Percentiles rank a stretch among this genome's conserved stretches.
These are phyloP conservation scores for Lumnitzera littorea DNA, from an alignment of 345 rosid species.

Conservation along the genomic window DNA sequence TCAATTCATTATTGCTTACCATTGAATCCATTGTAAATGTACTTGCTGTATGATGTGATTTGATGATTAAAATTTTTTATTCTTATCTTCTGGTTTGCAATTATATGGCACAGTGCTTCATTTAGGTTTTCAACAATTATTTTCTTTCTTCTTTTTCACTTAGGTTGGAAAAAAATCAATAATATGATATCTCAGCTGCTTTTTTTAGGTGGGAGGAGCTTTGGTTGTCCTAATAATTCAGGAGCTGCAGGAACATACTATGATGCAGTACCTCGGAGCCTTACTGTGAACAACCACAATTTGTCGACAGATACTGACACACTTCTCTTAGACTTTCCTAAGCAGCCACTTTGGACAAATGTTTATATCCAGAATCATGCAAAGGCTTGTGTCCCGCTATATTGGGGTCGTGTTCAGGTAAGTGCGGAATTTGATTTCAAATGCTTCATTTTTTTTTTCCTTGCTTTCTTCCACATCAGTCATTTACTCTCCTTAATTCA, in stretches of 20 bases:
- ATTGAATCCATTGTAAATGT: too few species aligned
- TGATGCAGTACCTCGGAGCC: constrained; percentile 72
- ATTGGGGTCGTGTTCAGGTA: constrained; percentile 78
- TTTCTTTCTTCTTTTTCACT: background rate
- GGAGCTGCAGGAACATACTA: constrained; percentile 77
- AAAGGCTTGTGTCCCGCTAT: constrained; percentile 63
- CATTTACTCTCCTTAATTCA: background rate
- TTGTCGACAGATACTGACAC: constrained; percentile 60
- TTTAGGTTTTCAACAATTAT: background rate
- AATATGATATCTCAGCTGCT: background rate
- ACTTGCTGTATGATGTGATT: too few species aligned
- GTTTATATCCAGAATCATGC: constrained; percentile 40
- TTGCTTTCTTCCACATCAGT: background rate
- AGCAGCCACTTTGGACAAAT: constrained; percentile 67
- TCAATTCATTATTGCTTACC: too few species aligned
- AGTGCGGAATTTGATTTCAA: constrained; percentile 2
- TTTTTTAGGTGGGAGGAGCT: constrained; percentile 52
- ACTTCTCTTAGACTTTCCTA: constrained; percentile 58
- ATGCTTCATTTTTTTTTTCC: background rate
- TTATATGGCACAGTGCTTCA: background rate
- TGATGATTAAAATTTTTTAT: too few species aligned
- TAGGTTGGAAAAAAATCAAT: background rate
- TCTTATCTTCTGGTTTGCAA: background rate
- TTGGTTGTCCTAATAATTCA: constrained; percentile 50
- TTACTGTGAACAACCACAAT: constrained; percentile 47